Evolutionary conservation across 2,329 filamentous ascomycete species (phyloP), one percentile per base, ranked within the genome.

Genomic region (Neoarthrinium moseri): DNA sequence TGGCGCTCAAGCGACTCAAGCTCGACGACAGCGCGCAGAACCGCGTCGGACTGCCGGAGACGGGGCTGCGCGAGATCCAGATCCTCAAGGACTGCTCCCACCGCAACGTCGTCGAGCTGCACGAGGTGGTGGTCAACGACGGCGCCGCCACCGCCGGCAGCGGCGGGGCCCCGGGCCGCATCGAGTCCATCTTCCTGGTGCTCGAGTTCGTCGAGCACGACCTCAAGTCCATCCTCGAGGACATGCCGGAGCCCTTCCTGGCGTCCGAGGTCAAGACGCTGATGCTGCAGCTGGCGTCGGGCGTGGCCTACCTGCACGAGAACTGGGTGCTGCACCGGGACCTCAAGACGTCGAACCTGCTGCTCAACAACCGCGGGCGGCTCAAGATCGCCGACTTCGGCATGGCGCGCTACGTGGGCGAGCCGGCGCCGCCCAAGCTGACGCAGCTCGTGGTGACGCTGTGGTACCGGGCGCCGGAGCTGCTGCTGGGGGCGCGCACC

Each of bases 181-280:
- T 59, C 52, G 57, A 66, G 65, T 90, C 86, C 70, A 86, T 96
- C 54, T 95, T 90, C 66, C 82, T 99, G 47, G 94, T 97, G 52
- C 92, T 99, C 77, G 91, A 96, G 63, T 99, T 97, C 68, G 77
- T 96, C 59, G 92, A 97, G 73, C 94, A 99, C 74, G 94, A 99
- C 62, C 83, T 99, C 47, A 95, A 95, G 68, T 89, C 87, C 45
- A 80, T 99, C 47, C 87, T 96, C 52, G 89, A 95, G 66, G 89
- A 95, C 62, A 96, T 97, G 90, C 81, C 86, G 43, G 89, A 96
- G 62, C 91, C 91, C 0, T 99, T 99, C 65, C 78, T 95, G 46
- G 86, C 89, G 1, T 95, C 89, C 33, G 94, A 99, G 67, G 83
- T 90, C 61, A 99, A 99, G 68, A 92, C 89, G 1, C 80, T 99